A percentile compares a stretch with the other conserved stretches of the same genome.
Conservation (phyloP, 345 rosid species). For the Corchorus olitorius region DNA sequence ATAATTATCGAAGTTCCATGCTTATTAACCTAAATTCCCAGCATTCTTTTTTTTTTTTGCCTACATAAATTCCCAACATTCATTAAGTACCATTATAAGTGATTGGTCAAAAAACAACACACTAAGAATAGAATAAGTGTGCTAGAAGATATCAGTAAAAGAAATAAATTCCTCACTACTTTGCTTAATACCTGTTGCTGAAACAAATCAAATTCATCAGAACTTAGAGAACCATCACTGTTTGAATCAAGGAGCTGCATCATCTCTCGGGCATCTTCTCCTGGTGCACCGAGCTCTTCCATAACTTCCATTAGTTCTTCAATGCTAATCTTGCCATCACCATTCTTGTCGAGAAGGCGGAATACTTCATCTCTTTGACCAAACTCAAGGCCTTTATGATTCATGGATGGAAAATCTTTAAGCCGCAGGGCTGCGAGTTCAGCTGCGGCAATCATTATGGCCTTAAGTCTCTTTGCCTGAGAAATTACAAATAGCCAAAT, state of each 20-base stretch:
- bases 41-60: background rate
- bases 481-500: background rate
- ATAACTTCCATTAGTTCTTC: constrained; percentile 93
- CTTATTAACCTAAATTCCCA: background rate
- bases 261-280: constrained; percentile 90
- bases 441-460: constrained; percentile 95
- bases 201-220: constrained; percentile 79
- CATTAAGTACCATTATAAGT: background rate
- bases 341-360: constrained; percentile 80
- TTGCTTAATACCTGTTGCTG: constrained; percentile 67
- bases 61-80: background rate
- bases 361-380: constrained; percentile 70
- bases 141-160: background rate
- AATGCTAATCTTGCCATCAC: constrained; percentile 93
- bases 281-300: constrained; percentile 98
- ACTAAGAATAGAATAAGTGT: background rate
- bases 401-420: constrained; percentile 64
- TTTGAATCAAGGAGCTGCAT: constrained; percentile 92
- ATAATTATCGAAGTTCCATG: background rate
- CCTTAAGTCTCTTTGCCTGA: constrained; percentile 85
- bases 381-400: constrained; percentile 45
- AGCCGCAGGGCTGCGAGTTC: constrained; percentile 93
- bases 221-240: constrained; percentile 92
- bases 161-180: background rate
- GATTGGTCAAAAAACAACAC: background rate